A percentile compares a stretch with the other conserved stretches of the same genome.
Conservation (phyloP, 306 rosid genomes). For the Cyamopsis tetragonoloba region DNA sequence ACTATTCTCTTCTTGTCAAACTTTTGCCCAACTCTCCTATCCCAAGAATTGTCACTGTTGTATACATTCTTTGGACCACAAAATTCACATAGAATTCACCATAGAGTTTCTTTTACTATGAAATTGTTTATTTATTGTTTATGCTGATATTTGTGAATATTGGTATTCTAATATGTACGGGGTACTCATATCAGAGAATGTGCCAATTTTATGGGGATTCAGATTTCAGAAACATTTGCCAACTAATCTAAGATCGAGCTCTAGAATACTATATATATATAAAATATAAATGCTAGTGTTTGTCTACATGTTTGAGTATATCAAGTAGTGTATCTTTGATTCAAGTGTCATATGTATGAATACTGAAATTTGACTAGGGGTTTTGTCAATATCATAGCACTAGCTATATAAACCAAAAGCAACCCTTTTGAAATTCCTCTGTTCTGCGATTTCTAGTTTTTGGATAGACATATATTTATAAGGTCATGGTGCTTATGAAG, state of each 20-base stretch:
- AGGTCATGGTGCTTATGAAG: slow-evolving; percentile 12
- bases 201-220: neutral
- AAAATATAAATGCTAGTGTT: slow-evolving; percentile 13
- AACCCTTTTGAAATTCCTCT: slow-evolving; percentile 27
- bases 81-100: slow-evolving; percentile 1
- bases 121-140: neutral
- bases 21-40: slow-evolving; percentile 10
- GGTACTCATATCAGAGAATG: slow-evolving; percentile 11
- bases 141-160: neutral
- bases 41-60: slow-evolving; percentile 25
- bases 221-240: slow-evolving; percentile 21
- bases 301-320: too few species aligned
- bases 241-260: neutral
- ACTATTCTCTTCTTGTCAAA: slow-evolving; percentile 16
- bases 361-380: slow-evolving; percentile 11
- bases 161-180: neutral
- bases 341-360: neutral
- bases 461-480: neutral
- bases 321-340: too few species aligned
- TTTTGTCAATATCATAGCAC: neutral
- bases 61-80: slow-evolving; percentile 36
- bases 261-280: neutral
- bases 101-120: neutral
- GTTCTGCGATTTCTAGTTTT: slow-evolving; percentile 3
- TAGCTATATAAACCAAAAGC: slow-evolving; percentile 20